Percentiles rank a stretch among this genome's conserved stretches.
These are phyloP conservation scores for Tetracladium maxilliforme DNA, from an alignment of 2,329 filamentous ascomycete species.

Conservation along the genomic window DNA sequence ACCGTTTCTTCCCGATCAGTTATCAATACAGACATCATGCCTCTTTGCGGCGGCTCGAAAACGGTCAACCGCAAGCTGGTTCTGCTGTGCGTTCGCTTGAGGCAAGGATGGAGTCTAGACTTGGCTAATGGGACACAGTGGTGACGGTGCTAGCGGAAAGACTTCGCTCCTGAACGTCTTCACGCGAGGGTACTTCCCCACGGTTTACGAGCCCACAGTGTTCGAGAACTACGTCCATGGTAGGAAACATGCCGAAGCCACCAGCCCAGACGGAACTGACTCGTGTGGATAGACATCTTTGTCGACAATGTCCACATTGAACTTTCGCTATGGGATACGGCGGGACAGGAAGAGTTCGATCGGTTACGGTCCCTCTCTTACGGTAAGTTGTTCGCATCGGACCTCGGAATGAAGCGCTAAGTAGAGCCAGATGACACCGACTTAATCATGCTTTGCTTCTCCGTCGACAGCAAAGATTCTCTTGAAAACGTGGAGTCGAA, in stretches of 20 bases:
- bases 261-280: neutral
- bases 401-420: too few relatives aligned
- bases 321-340: constrained; percentile 94
- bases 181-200: constrained; percentile 97
- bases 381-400: too few relatives aligned
- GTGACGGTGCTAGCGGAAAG: constrained; percentile 93
- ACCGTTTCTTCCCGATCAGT: constrained; percentile 2
- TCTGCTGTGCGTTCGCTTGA: constrained; percentile 39
- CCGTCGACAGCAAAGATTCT: constrained; percentile 88
- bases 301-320: constrained; percentile 96
- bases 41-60: constrained; percentile 40
- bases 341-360: constrained; percentile 98
- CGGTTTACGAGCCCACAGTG: constrained; percentile 94
- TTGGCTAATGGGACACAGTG: constrained; percentile 33
- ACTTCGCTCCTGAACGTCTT: constrained; percentile 96
- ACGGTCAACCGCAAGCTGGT: constrained; percentile 65
- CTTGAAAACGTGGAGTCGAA: constrained; percentile 98
- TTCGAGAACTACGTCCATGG: constrained; percentile 99
- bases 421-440: constrained; percentile 71
- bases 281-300: constrained; percentile 64
- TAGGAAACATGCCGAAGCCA: constrained; percentile 19
- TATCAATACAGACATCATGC: too few relatives aligned
- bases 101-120: constrained; percentile 4
- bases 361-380: constrained; percentile 89
- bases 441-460: constrained; percentile 97